A percentile compares a stretch with the other conserved stretches of the same genome.
Conservation (phyloP, 179 eudicot genomes). For the Beta corolliflora region DNA sequence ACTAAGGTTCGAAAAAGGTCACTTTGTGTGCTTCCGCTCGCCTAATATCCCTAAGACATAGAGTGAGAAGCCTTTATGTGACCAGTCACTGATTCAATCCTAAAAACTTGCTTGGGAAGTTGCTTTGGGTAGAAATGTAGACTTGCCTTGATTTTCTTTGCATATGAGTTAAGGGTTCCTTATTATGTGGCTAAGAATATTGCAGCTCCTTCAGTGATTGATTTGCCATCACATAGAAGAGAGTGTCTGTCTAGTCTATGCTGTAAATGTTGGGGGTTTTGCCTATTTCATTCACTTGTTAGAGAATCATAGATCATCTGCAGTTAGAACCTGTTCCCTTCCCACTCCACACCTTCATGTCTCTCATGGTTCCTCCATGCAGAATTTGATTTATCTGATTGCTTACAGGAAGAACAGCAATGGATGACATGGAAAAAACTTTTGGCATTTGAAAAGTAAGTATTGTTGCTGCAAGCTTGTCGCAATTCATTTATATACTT, state of each 20-base stretch:
- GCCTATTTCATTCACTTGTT: neutral
- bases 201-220: too few species aligned
- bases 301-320: neutral
- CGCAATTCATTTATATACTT: neutral
- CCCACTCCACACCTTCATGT: neutral
- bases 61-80: neutral
- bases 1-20: neutral
- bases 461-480: constrained; percentile 16
- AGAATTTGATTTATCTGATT: constrained; percentile 16
- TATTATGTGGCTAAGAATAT: too few species aligned
- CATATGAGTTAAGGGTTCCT: too few species aligned
- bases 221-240: too few species aligned
- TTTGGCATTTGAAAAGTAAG: constrained; percentile 90
- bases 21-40: neutral
- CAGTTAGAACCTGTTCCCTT: neutral
- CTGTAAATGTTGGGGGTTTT: neutral
- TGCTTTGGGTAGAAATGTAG: neutral
- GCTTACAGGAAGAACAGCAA: constrained; percentile 84
- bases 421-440: constrained; percentile 95
- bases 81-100: neutral
- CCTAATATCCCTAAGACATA: neutral
- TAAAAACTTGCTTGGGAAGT: too few species aligned
- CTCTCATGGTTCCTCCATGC: neutral
- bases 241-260: too few species aligned
- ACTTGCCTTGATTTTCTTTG: neutral